Base-by-base conservation (phyloP, 2,329 filamentous ascomycete genomes). In the Fusarium avenaceum region DNA sequence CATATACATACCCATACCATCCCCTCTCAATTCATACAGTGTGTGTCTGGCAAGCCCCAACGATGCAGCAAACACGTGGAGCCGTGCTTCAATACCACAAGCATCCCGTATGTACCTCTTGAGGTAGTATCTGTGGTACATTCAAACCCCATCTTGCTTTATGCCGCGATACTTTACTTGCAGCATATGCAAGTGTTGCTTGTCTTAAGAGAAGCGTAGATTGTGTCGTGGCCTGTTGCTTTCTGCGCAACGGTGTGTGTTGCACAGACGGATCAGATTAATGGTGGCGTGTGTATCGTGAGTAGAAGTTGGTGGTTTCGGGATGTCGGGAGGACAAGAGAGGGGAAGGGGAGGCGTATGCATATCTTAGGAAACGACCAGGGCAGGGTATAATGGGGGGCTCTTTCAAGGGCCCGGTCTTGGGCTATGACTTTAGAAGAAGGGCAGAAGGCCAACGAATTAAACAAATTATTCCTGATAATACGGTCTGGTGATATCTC, bases 221-320 rank as follows among this genome's bases (percentile, higher is more conserved):
- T 49, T 68, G 47, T 67, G 35, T 33, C 40, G 52, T 48, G 35
- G 51, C 52, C 63, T 54, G 40, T 49, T 70, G 53, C 45, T 56
- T 64, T 54, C n/a, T 53, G 53, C 39, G 51, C 55, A 64, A 58
- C 63, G 53, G 66, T 67, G 67, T 63, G 53, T 33, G 39, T 50
- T 46, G 30, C 20, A 46, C 43, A 43, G 39, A 40, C 28, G 44
- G 38, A 52, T 50, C 17, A 51, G 43, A 35, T 47, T 15, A 40
- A 8, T 22, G 33, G 24, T 26, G 46, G 30, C 39, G 51, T 40
- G 48, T 38, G 40, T 39, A 50, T 65, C 19, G 35, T 56, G 49
- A 69, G 53, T 49, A 69, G 61, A 51, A 55, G 19, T 19, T 57
- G 49, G 39, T 56, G 51, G 32, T 45, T 55, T 58, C 43, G 43